These are phyloP conservation scores for Zoysia pacifica DNA, from an alignment of 176 grass and related monocot species.

Conservation along the genomic window DNA sequence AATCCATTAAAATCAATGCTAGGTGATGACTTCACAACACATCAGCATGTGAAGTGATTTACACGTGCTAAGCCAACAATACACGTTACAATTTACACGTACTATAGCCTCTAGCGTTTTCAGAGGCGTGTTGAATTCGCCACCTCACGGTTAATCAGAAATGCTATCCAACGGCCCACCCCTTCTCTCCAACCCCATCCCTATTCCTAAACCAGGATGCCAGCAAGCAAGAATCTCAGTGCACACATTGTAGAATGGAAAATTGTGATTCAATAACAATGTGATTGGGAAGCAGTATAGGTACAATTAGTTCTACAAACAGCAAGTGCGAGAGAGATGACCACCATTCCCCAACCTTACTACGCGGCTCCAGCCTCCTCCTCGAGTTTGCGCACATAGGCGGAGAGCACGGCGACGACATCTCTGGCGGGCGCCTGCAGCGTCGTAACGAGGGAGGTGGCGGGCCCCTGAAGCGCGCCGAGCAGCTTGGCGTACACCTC, in stretches of 20 bases:
- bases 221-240: neutral
- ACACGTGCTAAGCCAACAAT: too few relatives aligned
- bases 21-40: neutral
- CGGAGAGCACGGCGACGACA: constrained; percentile 60
- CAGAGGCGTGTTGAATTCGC: neutral
- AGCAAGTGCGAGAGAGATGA: constrained; percentile 12
- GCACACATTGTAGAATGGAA: constrained; percentile 20
- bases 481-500: constrained; percentile 86
- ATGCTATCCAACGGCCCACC: neutral
- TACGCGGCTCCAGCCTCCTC: constrained; percentile 48
- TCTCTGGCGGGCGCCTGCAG: constrained; percentile 69
- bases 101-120: neutral
- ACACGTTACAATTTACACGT: neutral
- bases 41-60: neutral
- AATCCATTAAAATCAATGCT: neutral
- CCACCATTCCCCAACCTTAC: constrained; percentile 20
- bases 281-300: constrained; percentile 12
- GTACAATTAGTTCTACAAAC: constrained; percentile 48
- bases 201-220: neutral
- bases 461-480: constrained; percentile 68
- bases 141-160: neutral
- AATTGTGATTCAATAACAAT: constrained; percentile 52
- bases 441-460: constrained; percentile 65
- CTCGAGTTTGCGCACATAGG: constrained; percentile 74
- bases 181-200: neutral